Evolutionary conservation across 352 stramenopile genomes (phyloP).

Genomic region (Globisporangium spinosum): DNA sequence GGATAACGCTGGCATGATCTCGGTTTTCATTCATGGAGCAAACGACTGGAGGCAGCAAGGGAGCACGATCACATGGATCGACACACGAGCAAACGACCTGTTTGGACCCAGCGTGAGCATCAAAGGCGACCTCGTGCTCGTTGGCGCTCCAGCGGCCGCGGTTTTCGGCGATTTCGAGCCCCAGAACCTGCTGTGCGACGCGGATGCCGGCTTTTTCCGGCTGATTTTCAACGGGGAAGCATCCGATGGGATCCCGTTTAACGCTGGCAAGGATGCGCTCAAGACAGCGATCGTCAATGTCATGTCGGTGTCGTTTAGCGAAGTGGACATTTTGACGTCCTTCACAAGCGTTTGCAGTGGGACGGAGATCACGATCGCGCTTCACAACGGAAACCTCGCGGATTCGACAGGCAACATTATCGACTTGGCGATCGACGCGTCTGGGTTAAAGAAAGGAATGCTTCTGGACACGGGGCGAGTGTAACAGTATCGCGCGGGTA

Average conservation of each 20-base stretch:
- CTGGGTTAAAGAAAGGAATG: constrained; percentile 36
- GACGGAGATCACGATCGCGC: constrained; percentile 45
- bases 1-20: constrained; percentile 47
- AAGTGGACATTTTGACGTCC: constrained; percentile 49
- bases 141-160: constrained; percentile 60
- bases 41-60: constrained; percentile 79
- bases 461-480: constrained; percentile 30
- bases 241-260: constrained; percentile 58
- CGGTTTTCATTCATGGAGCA: constrained; percentile 62
- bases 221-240: constrained; percentile 53
- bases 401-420: constrained; percentile 55
- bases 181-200: constrained; percentile 71
- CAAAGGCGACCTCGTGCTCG: constrained; percentile 40
- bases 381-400: constrained; percentile 54
- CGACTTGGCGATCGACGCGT: constrained; percentile 48
- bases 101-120: constrained; percentile 78
- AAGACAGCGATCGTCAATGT: constrained; percentile 47
- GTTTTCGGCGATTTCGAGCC: constrained; percentile 73
- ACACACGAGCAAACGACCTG: constrained; percentile 60
- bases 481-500: constrained; percentile 51
- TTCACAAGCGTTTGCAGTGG: constrained; percentile 52
- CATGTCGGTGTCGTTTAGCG: constrained; percentile 47
- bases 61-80: constrained; percentile 39
- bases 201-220: constrained; percentile 63
- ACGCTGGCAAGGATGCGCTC: constrained; percentile 44